A percentile compares a stretch with the other conserved stretches of the same genome.
These are phyloP conservation scores for Cornus florida DNA, from an alignment of 148 eudicot genomes.

Conservation along the genomic window DNA sequence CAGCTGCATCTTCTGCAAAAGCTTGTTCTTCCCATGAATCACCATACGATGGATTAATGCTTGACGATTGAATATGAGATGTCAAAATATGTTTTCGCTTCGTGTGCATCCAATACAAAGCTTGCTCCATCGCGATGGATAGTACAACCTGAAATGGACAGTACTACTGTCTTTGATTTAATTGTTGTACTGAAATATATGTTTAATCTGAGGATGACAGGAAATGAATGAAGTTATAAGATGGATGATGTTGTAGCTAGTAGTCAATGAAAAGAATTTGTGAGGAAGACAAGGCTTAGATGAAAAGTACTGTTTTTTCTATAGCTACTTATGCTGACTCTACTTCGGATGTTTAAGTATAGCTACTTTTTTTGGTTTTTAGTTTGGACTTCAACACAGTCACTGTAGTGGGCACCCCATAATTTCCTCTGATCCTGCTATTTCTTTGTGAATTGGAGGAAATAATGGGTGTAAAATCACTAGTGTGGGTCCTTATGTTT, in stretches of 20 bases:
- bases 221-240: neutral
- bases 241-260: neutral
- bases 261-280: conserved; percentile 1
- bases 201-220: neutral
- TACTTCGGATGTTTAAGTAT: conserved; percentile 13
- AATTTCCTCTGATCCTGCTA: neutral
- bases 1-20: conserved; percentile 71
- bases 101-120: conserved; percentile 32
- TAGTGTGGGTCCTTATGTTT: neutral
- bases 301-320: neutral
- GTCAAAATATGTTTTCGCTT: conserved; percentile 19
- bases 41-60: neutral
- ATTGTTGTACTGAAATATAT: neutral
- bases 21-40: conserved; percentile 84
- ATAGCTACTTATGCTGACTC: neutral
- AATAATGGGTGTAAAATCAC: neutral
- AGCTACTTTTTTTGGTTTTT: conserved; percentile 31
- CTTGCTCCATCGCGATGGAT: conserved; percentile 31
- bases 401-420: neutral
- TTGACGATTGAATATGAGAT: conserved; percentile 23
- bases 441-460: neutral
- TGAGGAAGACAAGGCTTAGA: neutral
- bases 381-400: conserved; percentile 5
- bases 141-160: neutral
- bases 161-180: neutral